Percentiles rank a stretch among this genome's conserved stretches.
Conservation (phyloP, 495 filamentous ascomycete genomes). For the Elaphomyces granulatus region DNA sequence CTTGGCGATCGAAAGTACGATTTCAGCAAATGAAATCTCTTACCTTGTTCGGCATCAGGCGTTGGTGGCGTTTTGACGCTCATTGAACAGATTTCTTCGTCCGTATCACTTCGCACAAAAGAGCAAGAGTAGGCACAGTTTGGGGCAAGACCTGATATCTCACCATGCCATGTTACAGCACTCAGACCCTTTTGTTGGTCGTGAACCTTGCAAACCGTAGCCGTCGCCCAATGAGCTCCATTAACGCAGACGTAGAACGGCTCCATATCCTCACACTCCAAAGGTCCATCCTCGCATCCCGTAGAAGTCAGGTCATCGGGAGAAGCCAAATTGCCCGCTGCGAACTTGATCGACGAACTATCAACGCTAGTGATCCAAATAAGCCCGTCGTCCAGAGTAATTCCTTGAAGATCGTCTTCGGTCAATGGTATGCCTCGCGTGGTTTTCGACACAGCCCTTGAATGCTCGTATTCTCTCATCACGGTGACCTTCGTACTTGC, state of each 20-base stretch:
- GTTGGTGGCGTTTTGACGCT: slow-evolving; percentile 68
- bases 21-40: slow-evolving; percentile 9
- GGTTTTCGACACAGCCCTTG: slow-evolving; percentile 62
- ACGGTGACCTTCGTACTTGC: slow-evolving; percentile 91
- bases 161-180: slow-evolving; percentile 51
- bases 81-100: slow-evolving; percentile 58
- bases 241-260: slow-evolving; percentile 86
- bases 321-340: slow-evolving; percentile 50
- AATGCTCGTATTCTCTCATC: slow-evolving; percentile 82
- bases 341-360: slow-evolving; percentile 69
- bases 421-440: slow-evolving; percentile 51
- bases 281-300: slow-evolving; percentile 19
- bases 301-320: slow-evolving; percentile 25
- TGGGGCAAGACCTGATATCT: slow-evolving; percentile 79
- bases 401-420: slow-evolving; percentile 69
- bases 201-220: slow-evolving; percentile 44
- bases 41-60: slow-evolving; percentile 50
- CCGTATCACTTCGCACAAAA: slow-evolving; percentile 61
- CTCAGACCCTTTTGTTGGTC: slow-evolving; percentile 39
- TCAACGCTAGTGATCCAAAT: slow-evolving; percentile 82
- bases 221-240: slow-evolving; percentile 76
- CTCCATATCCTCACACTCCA: slow-evolving; percentile 39
- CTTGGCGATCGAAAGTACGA: slow-evolving; percentile 11
- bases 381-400: slow-evolving; percentile 62
- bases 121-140: slow-evolving; percentile 75